Evolutionary conservation across 768 basidiomycete genomes (phyloP), one percentile per base, ranked within the genome.

Genomic region (Tulasnella sp.): DNA sequence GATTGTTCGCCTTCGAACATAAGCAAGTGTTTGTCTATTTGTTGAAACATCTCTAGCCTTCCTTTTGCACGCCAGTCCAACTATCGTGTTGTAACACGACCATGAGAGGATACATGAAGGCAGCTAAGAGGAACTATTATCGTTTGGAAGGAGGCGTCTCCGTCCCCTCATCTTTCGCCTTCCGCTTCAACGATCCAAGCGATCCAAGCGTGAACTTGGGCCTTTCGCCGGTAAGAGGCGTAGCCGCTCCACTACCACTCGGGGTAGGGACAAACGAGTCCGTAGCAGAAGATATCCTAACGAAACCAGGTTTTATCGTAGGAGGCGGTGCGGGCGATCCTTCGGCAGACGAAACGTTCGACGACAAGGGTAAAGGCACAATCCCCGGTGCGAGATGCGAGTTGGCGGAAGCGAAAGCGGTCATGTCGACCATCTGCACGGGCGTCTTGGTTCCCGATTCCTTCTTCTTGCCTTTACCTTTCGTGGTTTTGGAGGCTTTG

Each of bases 401-500:
- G 1, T 92, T 79, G 1, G 89, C 90, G 80, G 91, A 89, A 5
- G 67, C 72, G 77, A 93, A 90, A 8, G 89, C 90, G 0, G 83
- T 80, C 6, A 80, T 81, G 39, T 84, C 84, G n/a, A 82, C 78
- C 19, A 79, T 78, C 71, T 85, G 85, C 29, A 84, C 82, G 11
- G 65, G 62, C 0, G 81, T 81, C 78, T 88, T 91, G 63, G 81
- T 84, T 4, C 79, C 78, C 72, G 90, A 89, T 77, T 91, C 71
- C 62, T 72, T 92, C 80, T 85, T 86, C 82, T 92, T 93, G 79
- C 88, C 89, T 22, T 41, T 47, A 72, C 84, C 83, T 79, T 90
- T 91, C 78, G 91, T 90, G 5, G 90, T 89, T 80, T 92, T 93
- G 40, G 71, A 26, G 8, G 89, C 89, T 79, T 94, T 94, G 0